Conservation (phyloP, 2,329 filamentous ascomycete genomes). For the Biscogniauxia mediterranea region DNA sequence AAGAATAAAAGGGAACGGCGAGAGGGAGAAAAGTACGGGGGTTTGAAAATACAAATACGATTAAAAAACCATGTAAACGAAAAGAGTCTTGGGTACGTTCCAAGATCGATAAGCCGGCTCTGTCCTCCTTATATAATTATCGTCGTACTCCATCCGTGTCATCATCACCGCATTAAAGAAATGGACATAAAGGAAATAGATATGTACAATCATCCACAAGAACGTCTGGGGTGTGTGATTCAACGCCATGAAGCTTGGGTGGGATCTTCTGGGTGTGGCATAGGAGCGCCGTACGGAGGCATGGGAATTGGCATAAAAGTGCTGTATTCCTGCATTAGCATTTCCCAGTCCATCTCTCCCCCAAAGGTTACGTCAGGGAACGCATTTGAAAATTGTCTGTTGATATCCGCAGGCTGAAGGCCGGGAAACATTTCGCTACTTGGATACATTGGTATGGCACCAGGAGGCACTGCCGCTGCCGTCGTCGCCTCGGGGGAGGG, state of each 20-base stretch:
- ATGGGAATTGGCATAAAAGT: constrained; percentile 23
- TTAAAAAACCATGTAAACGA: not conserved
- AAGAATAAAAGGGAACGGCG: not conserved
- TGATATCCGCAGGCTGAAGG: constrained; percentile 26
- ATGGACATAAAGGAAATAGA: not conserved
- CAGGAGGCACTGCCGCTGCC: constrained; percentile 12
- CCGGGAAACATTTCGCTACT: constrained; percentile 22
- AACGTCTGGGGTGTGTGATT: not conserved
- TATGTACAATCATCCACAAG: not conserved
- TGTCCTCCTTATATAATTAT: not conserved
- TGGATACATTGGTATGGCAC: constrained; percentile 21
- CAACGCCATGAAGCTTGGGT: constrained; percentile 6
- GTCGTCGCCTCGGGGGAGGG: constrained; percentile 14
- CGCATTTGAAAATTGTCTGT: constrained; percentile 29
- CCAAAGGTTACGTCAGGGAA: constrained; percentile 33
- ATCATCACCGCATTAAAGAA: not conserved
- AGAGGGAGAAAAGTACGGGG: not conserved
- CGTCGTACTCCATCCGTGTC: not conserved
- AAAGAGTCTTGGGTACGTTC: not conserved
- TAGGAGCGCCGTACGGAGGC: constrained; percentile 7
- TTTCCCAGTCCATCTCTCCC: constrained; percentile 35
- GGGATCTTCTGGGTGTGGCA: constrained; percentile 11
- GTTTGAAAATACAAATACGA: not conserved
- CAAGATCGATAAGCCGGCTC: not conserved
- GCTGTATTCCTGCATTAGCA: constrained; percentile 31